Conservation (phyloP, 2,329 filamentous ascomycete genomes). For the Ceratocystis ficicola region DNA sequence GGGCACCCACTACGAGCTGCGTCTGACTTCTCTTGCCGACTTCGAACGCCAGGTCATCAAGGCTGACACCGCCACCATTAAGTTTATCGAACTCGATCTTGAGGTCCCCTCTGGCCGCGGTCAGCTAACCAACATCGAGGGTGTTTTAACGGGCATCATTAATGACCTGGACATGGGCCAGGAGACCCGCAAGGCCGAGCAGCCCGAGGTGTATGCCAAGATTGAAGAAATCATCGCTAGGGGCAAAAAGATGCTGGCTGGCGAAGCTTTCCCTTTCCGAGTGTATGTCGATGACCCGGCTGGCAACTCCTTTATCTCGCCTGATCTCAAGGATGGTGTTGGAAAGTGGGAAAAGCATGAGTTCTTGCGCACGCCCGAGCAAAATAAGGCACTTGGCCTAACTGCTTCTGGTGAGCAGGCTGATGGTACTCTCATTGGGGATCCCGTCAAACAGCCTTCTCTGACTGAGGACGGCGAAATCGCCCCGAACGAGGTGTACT, state of each 20-base stretch:
- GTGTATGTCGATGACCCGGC: conserved; percentile 80
- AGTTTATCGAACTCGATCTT: conserved; percentile 81
- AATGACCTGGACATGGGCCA: conserved; percentile 74
- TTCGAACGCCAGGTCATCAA: conserved; percentile 83
- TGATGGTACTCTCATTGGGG: conserved; percentile 28
- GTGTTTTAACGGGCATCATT: conserved; percentile 64
- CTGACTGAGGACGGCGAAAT: conserved; percentile 59
- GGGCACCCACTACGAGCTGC: conserved; percentile 72
- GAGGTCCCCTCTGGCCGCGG: conserved; percentile 86
- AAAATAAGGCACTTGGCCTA: conserved; percentile 77
- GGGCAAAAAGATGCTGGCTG: conserved; percentile 63
- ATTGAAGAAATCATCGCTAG: conserved; percentile 64
- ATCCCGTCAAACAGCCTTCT: conserved; percentile 24
- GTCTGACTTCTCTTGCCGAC: conserved; percentile 59
- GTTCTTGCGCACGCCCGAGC: conserved; percentile 68
- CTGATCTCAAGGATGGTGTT: conserved; percentile 63
- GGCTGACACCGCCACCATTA: conserved; percentile 73
- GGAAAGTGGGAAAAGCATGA: conserved; percentile 83
- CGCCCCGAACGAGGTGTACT: conserved; percentile 80
- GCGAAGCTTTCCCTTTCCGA: conserved; percentile 74
- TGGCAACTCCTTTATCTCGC: conserved; percentile 94
- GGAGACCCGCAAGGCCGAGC: conserved; percentile 62
- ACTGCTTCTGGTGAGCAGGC: conserved; percentile 40
- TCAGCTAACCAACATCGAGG: conserved; percentile 88
- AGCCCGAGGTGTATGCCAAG: conserved; percentile 67